Percentiles rank a stretch among this genome's conserved stretches.
Evolutionary conservation across 2,329 filamentous ascomycete species (phyloP).

Genomic region (Biscogniauxia sp.): DNA sequence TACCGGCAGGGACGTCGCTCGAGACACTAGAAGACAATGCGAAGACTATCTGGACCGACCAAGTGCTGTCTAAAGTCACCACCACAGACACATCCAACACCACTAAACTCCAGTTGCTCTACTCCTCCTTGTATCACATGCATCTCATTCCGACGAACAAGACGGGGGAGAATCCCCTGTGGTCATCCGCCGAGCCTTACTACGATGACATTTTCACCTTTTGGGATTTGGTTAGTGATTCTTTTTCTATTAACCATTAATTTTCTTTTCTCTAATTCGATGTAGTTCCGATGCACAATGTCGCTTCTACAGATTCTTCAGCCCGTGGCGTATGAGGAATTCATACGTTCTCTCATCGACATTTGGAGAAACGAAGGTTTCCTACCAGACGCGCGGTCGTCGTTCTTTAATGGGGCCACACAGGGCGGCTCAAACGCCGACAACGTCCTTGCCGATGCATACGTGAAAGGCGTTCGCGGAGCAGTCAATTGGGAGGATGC

Average conservation of each 20-base stretch:
- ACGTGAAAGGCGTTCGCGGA: slow-evolving; percentile 64
- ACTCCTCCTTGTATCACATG: slow-evolving; percentile 69
- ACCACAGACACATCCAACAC: slow-evolving; percentile 53
- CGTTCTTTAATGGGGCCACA: slow-evolving; percentile 66
- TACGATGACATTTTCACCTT: slow-evolving; percentile 71
- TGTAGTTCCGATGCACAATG: slow-evolving; percentile 61
- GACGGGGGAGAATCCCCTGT: slow-evolving; percentile 68
- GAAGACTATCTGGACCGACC: slow-evolving; percentile 55
- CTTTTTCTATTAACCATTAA: neutral
- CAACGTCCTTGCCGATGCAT: slow-evolving; percentile 71
- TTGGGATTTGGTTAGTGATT: slow-evolving; percentile 50
- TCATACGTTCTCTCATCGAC: slow-evolving; percentile 66
- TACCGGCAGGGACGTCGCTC: slow-evolving; percentile 45
- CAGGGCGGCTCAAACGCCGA: slow-evolving; percentile 71
- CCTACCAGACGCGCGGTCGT: slow-evolving; percentile 64
- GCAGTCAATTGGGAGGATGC: slow-evolving; percentile 62
- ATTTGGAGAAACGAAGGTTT: slow-evolving; percentile 65
- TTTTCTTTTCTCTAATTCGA: neutral
- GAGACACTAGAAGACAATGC: slow-evolving; percentile 44
- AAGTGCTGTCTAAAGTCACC: slow-evolving; percentile 63
- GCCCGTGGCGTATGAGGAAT: slow-evolving; percentile 60
- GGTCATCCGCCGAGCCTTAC: slow-evolving; percentile 64
- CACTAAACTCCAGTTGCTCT: slow-evolving; percentile 59
- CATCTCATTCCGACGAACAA: slow-evolving; percentile 67
- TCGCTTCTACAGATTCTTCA: slow-evolving; percentile 64